Percentiles rank a stretch among this genome's conserved stretches.
Conservation (phyloP, 805 yeast species). For the Yarrowia osloensis region DNA sequence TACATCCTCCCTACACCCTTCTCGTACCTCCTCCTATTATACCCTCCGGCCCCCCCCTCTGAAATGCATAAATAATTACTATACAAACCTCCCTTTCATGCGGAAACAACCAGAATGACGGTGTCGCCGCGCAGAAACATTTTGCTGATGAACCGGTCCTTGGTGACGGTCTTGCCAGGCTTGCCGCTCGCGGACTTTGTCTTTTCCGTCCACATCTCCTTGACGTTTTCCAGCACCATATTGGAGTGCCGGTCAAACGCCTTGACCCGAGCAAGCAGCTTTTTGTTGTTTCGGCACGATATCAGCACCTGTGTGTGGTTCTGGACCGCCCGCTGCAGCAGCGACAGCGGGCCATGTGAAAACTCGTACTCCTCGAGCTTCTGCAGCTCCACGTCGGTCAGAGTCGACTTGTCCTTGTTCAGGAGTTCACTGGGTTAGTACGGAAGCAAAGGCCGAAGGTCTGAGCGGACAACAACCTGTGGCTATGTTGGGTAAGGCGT, state of each 20-base stretch:
- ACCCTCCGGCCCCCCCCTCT: too few relatives aligned
- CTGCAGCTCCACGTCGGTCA: slow-evolving; percentile 75
- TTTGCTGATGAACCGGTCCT: slow-evolving; percentile 82
- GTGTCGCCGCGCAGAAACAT: slow-evolving; percentile 95
- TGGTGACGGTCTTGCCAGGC: slow-evolving; percentile 62
- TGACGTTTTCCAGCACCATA: slow-evolving; percentile 87
- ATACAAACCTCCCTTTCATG: slow-evolving; percentile 29
- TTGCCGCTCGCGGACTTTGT: slow-evolving; percentile 67
- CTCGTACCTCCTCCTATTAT: background rate
- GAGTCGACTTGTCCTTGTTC: slow-evolving; percentile 75
- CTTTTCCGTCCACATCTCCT: slow-evolving; percentile 75
- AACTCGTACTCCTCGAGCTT: slow-evolving; percentile 88
- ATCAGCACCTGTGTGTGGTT: slow-evolving; percentile 77
- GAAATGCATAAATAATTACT: slow-evolving; percentile 28
- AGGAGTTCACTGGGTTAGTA: slow-evolving; percentile 50
- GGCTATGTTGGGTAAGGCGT: too few relatives aligned
- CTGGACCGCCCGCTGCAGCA: slow-evolving; percentile 80
- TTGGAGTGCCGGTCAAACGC: slow-evolving; percentile 97
- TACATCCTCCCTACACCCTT: too few relatives aligned
- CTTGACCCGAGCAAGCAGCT: slow-evolving; percentile 82
- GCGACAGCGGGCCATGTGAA: slow-evolving; percentile 84
- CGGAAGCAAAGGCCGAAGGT: background rate
- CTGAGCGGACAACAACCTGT: background rate
- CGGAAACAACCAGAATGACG: slow-evolving; percentile 69
- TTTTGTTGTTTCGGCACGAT: slow-evolving; percentile 90